Evolutionary conservation across 495 filamentous ascomycete species (phyloP).

Genomic region (Trichoderma gamsii): DNA sequence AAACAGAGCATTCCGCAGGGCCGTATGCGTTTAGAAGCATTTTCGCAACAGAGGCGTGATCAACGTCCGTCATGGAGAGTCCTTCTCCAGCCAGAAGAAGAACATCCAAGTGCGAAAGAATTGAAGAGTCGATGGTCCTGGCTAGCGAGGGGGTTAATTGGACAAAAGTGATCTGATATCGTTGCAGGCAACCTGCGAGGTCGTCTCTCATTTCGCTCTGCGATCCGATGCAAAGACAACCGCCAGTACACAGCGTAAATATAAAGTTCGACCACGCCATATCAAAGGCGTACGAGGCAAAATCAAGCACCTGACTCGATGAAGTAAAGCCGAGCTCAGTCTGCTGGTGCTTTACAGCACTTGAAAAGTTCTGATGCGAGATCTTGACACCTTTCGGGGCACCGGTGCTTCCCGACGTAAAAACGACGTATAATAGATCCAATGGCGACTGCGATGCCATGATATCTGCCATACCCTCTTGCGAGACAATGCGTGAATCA

Average conservation of each 20-base stretch:
- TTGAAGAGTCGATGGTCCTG: background rate
- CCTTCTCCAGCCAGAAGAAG: background rate
- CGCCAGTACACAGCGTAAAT: conserved; percentile 47
- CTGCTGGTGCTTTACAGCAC: background rate
- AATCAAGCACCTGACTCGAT: conserved; percentile 43
- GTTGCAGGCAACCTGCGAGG: background rate
- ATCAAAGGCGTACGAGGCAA: conserved; percentile 53
- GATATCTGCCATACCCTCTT: too few species aligned
- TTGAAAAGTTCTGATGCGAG: conserved; percentile 26
- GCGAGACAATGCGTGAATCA: too few species aligned
- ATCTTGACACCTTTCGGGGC: conserved; percentile 25
- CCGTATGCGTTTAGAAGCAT: background rate
- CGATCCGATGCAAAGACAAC: conserved; percentile 54
- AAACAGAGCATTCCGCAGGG: conserved; percentile 16
- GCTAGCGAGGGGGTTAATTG: background rate
- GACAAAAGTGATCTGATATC: too few species aligned
- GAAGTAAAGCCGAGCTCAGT: conserved; percentile 31
- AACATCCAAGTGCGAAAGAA: background rate
- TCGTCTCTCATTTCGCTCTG: conserved; percentile 29
- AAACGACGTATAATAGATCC: background rate
- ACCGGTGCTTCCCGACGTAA: conserved; percentile 28
- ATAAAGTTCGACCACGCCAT: conserved; percentile 49
- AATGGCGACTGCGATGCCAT: too few species aligned
- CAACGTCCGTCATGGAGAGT: background rate
- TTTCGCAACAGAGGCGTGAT: too few species aligned